Evolutionary conservation across 257 asterid genomes (phyloP).

Genomic region (Catharanthus roseus): DNA sequence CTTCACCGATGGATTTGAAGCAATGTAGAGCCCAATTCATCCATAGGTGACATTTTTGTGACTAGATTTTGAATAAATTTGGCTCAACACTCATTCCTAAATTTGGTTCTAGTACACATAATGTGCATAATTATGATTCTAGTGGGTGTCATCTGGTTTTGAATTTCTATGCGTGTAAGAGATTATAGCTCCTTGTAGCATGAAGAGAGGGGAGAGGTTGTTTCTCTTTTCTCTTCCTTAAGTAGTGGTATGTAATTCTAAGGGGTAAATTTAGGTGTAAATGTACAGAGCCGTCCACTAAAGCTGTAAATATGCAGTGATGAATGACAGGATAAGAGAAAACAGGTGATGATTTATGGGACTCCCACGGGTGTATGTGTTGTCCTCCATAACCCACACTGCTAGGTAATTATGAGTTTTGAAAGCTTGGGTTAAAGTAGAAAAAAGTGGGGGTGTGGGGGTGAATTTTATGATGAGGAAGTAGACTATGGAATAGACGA

Average conservation of each 20-base stretch:
- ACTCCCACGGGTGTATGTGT: slow-evolving; percentile 19
- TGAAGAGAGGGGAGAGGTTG: background rate
- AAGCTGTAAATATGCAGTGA: background rate
- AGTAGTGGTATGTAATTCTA: background rate
- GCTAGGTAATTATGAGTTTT: slow-evolving; percentile 15
- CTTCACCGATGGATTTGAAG: background rate
- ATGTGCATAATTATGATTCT: background rate
- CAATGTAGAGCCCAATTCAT: background rate
- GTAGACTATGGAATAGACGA: slow-evolving; percentile 20
- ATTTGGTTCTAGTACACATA: background rate
- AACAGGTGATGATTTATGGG: slow-evolving; percentile 18
- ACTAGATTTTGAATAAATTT: background rate
- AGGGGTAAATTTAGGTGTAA: background rate
- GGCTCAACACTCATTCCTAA: background rate
- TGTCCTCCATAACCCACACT: slow-evolving; percentile 20
- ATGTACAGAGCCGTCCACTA: background rate
- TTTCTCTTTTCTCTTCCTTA: background rate
- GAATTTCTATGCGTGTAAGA: background rate
- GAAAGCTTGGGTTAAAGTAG: slow-evolving; percentile 22
- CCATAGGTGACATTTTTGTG: background rate
- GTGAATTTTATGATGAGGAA: slow-evolving; percentile 24
- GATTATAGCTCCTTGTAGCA: background rate
- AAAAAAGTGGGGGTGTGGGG: slow-evolving; percentile 10
- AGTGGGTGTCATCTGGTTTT: background rate
- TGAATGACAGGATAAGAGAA: slow-evolving; percentile 15